Conservation (phyloP, 345 rosid genomes). For the Pugionium dolabratum region DNA sequence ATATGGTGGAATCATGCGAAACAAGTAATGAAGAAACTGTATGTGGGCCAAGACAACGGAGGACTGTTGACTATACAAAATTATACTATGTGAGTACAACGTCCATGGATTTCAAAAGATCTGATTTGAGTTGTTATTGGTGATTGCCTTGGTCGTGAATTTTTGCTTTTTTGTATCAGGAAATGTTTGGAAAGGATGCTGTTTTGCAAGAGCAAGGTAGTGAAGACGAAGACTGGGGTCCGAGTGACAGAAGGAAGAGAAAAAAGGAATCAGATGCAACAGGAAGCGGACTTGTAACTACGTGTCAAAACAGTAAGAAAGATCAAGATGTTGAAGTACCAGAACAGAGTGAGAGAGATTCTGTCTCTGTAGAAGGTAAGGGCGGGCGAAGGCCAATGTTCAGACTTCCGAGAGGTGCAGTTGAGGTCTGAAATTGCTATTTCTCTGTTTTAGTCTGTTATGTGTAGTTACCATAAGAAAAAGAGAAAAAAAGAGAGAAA, state of each 20-base stretch:
- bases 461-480: constrained; percentile 19
- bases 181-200: constrained; percentile 97
- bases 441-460: constrained; percentile 15
- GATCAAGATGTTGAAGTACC: constrained; percentile 29
- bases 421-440: constrained; percentile 60
- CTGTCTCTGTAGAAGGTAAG: constrained; percentile 48
- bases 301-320: constrained; percentile 58
- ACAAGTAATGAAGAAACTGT: constrained; percentile 63
- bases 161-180: constrained; percentile 46
- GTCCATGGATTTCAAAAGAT: constrained; percentile 1
- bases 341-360: constrained; percentile 43
- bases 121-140: neutral
- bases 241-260: constrained; percentile 68
- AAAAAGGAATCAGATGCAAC: constrained; percentile 80
- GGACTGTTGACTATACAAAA: constrained; percentile 81
- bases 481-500: neutral
- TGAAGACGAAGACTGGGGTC: constrained; percentile 99
- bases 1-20: constrained; percentile 56
- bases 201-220: constrained; percentile 66
- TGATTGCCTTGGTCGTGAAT: constrained; percentile 19
- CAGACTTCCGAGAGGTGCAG: constrained; percentile 72
- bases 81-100: constrained; percentile 72
- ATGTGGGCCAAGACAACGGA: constrained; percentile 74
- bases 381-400: constrained; percentile 55
- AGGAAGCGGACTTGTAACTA: constrained; percentile 59